Base-by-base conservation (phyloP, 441 rosid genomes). In the Eruca vesicaria region DNA sequence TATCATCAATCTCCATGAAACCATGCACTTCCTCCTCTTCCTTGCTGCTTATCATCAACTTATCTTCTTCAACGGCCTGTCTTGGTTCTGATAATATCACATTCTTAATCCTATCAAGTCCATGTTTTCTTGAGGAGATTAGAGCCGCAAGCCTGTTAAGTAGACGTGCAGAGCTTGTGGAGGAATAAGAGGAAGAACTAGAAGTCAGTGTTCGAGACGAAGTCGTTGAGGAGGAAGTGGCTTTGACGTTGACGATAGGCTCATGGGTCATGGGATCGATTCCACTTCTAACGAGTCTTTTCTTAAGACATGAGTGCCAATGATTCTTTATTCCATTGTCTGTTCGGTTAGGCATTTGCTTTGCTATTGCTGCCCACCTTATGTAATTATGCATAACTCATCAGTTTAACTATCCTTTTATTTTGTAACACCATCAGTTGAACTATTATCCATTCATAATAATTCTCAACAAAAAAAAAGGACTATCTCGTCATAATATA, bases 271-370 rank as follows among this genome's bases (percentile, higher is more conserved):
- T 68, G 60, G 99, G 99, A 77, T 95, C 93, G 65, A 92, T 88
- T 52, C 99, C 99, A 81, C 84, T 83, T 79, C 86, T 87, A 60
- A 57, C 75, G 21, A 95, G 88, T 79, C 92, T 90, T 81, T 95
- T 95, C 86, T 89, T 95, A 70, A 95, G 88, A 80, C 90, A 94
- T 7, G 98, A 92, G 69, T 95, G 92, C 99, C 99, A 95, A 48
- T 92, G 97, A 71, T 95, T 95, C 82, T 95, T 95, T 62, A 95
- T 95, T 78, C 92, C 99, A 69, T 92, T 95, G 77, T 92, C 99
- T 5, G 99, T 95, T 79, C 98, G 82, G 80, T 96, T 96, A 0
- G 91, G 89, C 45, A 95, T 81, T 28, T 60, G 72, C 72, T 76
- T 73, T n/a, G 83, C 77, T 76, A 78, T 78, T 28, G 73, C 52